Conservation (phyloP, 2,329 filamentous ascomycete genomes). For the Fusarium praegraminearum region DNA sequence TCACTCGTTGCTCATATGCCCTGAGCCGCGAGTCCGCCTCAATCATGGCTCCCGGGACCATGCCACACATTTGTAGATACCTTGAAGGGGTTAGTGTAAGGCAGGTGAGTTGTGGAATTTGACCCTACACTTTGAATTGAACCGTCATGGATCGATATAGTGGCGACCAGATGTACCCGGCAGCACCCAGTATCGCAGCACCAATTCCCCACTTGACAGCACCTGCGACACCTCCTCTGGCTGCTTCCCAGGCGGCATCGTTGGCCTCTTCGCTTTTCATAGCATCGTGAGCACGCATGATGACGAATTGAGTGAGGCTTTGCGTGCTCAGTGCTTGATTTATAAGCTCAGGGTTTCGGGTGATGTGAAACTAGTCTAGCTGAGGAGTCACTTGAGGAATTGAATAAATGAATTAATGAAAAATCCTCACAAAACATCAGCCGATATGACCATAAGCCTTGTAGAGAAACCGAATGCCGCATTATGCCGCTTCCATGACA, state of each 20-base stretch:
- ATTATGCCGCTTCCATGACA: slow-evolving; percentile 38
- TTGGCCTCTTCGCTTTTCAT: slow-evolving; percentile 75
- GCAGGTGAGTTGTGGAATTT: neutral
- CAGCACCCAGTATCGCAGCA: slow-evolving; percentile 69
- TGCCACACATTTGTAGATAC: slow-evolving; percentile 86
- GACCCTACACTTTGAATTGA: slow-evolving; percentile 80
- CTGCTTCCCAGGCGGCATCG: slow-evolving; percentile 78
- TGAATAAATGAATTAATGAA: neutral
- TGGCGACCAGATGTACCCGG: slow-evolving; percentile 74
- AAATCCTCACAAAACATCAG: slow-evolving; percentile 24
- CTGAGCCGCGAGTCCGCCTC: slow-evolving; percentile 78
- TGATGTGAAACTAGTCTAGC: too few relatives aligned
- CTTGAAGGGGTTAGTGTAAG: slow-evolving; percentile 56
- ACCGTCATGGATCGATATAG: slow-evolving; percentile 78
- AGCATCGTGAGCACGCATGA: slow-evolving; percentile 57
- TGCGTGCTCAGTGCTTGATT: neutral
- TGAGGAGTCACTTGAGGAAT: neutral
- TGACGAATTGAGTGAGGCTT: slow-evolving; percentile 15
- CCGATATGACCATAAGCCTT: slow-evolving; percentile 28
- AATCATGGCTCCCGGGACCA: slow-evolving; percentile 82
- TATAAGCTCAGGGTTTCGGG: neutral
- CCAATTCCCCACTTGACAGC: slow-evolving; percentile 80
- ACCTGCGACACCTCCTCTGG: slow-evolving; percentile 73
- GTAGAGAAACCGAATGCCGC: slow-evolving; percentile 23
- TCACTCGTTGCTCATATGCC: slow-evolving; percentile 73